Evolutionary conservation across 805 yeast genomes (phyloP).

Genomic region (Nakazawaea ernobii): DNA sequence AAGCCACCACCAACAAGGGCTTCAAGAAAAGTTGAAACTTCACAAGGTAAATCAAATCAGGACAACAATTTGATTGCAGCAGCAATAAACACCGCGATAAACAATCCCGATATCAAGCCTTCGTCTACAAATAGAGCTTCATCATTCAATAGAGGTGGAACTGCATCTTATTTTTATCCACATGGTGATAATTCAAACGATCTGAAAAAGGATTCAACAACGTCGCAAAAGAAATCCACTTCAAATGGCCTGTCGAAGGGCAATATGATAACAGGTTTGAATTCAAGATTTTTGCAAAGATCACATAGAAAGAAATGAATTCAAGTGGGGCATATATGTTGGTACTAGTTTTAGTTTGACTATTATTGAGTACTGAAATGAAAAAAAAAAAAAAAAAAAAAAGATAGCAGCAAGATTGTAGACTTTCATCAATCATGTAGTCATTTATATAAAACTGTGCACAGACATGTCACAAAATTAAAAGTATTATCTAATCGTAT

Average conservation of each 20-base stretch:
- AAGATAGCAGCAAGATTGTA: too few species aligned
- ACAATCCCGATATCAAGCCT: slow-evolving; percentile 5
- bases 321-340: background rate
- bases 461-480: too few species aligned
- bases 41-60: background rate
- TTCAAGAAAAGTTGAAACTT: background rate
- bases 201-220: background rate
- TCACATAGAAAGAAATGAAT: slow-evolving; percentile 37
- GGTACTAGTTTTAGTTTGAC: background rate
- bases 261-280: slow-evolving; percentile 43
- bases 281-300: slow-evolving; percentile 57
- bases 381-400: too few species aligned
- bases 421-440: background rate
- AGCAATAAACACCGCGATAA: slow-evolving; percentile 26
- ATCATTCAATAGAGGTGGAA: slow-evolving; percentile 8
- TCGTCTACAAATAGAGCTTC: slow-evolving; percentile 7
- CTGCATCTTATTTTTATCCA: background rate
- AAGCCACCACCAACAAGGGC: slow-evolving; percentile 9
- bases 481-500: too few species aligned
- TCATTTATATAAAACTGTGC: background rate
- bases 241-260: background rate
- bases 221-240: background rate
- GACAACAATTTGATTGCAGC: slow-evolving; percentile 18
- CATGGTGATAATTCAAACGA: slow-evolving; percentile 6
- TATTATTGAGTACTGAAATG: too few species aligned